Evolutionary conservation across 2,329 filamentous ascomycete genomes (phyloP).

Genomic region (Pseudogymnoascus sp.): DNA sequence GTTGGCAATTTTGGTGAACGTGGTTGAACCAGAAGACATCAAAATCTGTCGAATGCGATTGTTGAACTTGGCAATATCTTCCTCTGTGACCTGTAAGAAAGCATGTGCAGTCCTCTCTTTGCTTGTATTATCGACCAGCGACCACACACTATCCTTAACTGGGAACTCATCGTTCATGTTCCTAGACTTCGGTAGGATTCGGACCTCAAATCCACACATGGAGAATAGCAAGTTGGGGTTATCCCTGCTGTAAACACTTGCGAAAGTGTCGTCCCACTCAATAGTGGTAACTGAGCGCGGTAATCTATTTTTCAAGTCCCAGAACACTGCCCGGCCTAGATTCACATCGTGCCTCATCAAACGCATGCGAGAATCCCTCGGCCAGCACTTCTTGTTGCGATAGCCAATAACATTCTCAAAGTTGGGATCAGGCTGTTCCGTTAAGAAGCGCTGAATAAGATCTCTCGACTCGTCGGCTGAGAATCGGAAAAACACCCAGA

Average conservation of each 20-base stretch:
- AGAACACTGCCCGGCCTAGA: conserved; percentile 92
- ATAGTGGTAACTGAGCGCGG: conserved; percentile 94
- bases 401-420: conserved; percentile 99
- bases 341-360: conserved; percentile 99
- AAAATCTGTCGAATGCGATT: conserved; percentile 97
- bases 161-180: conserved; percentile 96
- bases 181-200: conserved; percentile 88
- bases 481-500: conserved; percentile 96
- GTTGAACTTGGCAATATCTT: conserved; percentile 98
- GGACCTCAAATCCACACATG: conserved; percentile 96
- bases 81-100: conserved; percentile 94
- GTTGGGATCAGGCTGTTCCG: conserved; percentile 95
- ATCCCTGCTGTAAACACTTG: conserved; percentile 94
- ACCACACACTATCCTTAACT: conserved; percentile 97
- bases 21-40: conserved; percentile 98
- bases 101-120: conserved; percentile 97
- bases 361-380: conserved; percentile 92
- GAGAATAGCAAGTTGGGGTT: conserved; percentile 96
- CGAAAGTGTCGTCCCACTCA: conserved; percentile 98
- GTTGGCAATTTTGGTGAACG: conserved; percentile 99
- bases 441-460: conserved; percentile 93
- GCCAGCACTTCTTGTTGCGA: conserved; percentile 99
- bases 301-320: conserved; percentile 95
- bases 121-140: conserved; percentile 87
- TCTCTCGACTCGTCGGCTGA: conserved; percentile 89